Conservation (phyloP, 306 rosid genomes). For the Cyamopsis tetragonoloba region DNA sequence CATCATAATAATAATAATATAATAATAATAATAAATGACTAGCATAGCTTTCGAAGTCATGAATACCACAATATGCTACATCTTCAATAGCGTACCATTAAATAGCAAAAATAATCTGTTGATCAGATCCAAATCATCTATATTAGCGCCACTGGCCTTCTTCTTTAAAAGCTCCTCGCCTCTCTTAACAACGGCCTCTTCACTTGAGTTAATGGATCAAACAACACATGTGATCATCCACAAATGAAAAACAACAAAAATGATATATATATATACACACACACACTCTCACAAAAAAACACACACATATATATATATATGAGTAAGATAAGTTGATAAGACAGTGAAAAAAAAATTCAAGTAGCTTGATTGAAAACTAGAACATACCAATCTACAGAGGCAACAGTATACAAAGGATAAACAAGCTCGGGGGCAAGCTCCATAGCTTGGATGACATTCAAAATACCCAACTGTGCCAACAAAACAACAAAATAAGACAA, state of each 20-base stretch:
- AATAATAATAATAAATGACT: neutral
- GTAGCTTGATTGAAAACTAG: conserved; percentile 24
- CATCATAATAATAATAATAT: neutral
- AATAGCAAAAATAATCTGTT: conserved; percentile 67
- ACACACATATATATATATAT: no score
- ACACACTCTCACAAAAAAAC: no score
- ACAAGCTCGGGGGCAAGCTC: conserved; percentile 80
- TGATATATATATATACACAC: no score
- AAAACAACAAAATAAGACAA: conserved; percentile 30
- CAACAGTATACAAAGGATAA: conserved; percentile 73
- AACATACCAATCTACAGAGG: conserved; percentile 75
- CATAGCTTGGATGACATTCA: conserved; percentile 78
- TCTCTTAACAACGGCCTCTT: conserved; percentile 81
- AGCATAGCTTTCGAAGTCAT: neutral
- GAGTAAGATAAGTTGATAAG: conserved; percentile 15
- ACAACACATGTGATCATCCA: conserved; percentile 33
- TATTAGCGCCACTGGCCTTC: conserved; percentile 76
- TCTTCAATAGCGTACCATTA: conserved; percentile 58
- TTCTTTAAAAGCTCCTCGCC: conserved; percentile 97
- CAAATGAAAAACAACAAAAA: conserved; percentile 31
- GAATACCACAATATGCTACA: neutral
- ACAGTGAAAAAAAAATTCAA: conserved; percentile 1
- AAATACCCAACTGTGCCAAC: conserved; percentile 82
- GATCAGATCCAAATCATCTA: conserved; percentile 74
- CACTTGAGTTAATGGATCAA: conserved; percentile 63